Base-by-base conservation (phyloP, 2,329 filamentous ascomycete genomes). In the Polytolypa hystricis region DNA sequence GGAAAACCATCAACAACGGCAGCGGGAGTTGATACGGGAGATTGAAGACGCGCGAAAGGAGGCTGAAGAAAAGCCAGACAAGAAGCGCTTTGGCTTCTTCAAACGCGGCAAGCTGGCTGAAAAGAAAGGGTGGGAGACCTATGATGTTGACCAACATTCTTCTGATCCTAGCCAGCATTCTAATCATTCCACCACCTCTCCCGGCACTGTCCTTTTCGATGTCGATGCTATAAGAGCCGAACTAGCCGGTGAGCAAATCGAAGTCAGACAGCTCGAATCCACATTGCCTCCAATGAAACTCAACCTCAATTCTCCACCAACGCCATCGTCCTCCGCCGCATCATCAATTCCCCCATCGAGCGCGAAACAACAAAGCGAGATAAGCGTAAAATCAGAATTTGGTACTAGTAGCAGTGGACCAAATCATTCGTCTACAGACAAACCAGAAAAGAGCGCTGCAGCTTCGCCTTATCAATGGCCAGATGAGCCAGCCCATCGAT, bases 101-200 rank as follows among this genome's bases (percentile, higher is more conserved):
- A 79, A 80, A 28, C 77, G 82, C 33, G 86, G 84, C 51, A 94
- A 65, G 42, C 61, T 72, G 28, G 69, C 71, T 1, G 73, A 86
- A 53, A 87, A 86, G 61, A 85, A 86, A 53, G 82, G 84, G 37
- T 95, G 89, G 89, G 89, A 96, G 58, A 85, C 85, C 6, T 95
- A 95, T 56, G 81, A 95, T 54, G 83, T 93, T 29, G 51, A 63
- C 30, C 51, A 55, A 30, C 54, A 51, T 10, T 49, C 54, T 25
- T 49, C 52, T 14, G 53, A 51, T 11, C 35, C 48, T 27, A 49
- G 45, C 9, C 43, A 57, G 7, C 46, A 46, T 17, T 38, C 45
- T 11, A 50, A 45, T 33, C 47, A 43, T 25, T 56, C 57, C 14
- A 45, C 54, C 19, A 50, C 54, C 11, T 46, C 50, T 5, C 55